A percentile compares a stretch with the other conserved stretches of the same genome.
Conservation (phyloP, 2,329 filamentous ascomycete genomes). For the Hymenoscyphus albidus region DNA sequence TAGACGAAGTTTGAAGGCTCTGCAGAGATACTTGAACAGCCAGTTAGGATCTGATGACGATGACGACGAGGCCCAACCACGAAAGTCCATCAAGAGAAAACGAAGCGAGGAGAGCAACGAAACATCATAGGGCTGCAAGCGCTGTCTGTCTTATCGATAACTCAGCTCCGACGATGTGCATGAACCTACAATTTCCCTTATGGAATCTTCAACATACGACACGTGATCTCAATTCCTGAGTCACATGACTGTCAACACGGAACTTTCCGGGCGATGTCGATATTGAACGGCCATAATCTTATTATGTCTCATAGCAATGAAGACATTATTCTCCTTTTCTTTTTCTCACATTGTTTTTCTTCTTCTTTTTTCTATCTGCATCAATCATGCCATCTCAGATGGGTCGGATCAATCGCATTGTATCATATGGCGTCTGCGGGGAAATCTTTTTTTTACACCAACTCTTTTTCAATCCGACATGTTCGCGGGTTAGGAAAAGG, state of each 20-base stretch:
- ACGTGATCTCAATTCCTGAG: background rate
- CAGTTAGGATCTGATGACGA: background rate
- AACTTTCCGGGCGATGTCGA: background rate
- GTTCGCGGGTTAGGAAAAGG: background rate
- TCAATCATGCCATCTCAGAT: slow-evolving; percentile 8
- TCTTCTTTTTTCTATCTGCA: background rate
- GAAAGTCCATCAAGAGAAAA: background rate
- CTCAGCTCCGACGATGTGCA: background rate
- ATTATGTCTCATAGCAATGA: background rate
- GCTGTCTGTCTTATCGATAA: background rate
- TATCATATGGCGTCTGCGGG: slow-evolving; percentile 15
- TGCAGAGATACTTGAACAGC: slow-evolving; percentile 6
- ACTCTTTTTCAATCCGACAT: background rate
- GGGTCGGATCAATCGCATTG: slow-evolving; percentile 7
- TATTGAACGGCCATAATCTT: background rate
- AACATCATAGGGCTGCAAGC: background rate
- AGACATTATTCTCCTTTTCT: slow-evolving; percentile 2
- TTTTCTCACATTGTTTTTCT: background rate
- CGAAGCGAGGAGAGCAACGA: background rate
- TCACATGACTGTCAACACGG: background rate
- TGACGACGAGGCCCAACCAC: slow-evolving; percentile 2
- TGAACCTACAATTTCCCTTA: background rate
- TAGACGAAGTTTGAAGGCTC: slow-evolving; percentile 12
- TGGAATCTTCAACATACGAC: background rate
- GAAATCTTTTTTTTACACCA: background rate